Evolutionary conservation across 306 rosid species (phyloP), one percentile per base, ranked within the genome.

Genomic region (Mucuna pruriens): DNA sequence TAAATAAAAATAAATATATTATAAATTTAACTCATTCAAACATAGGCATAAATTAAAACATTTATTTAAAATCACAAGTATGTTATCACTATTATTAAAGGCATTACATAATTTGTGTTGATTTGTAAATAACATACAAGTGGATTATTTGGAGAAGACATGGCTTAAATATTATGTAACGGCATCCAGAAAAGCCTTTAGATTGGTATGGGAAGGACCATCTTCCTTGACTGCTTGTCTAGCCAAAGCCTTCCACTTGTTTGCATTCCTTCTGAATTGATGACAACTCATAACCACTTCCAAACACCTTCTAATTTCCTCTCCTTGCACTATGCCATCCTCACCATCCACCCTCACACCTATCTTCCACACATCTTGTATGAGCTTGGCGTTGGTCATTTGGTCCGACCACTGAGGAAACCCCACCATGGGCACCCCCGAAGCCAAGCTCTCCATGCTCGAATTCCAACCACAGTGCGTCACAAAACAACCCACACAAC

Each of bases 401-500:
- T 90, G 94, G 68, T 90, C 94, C 0, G 76, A 0, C 89, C 85
- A 76, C 1, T 85, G 89, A 2, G 92, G 91, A 78, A 86, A 86
- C 7, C 31, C 88, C 75, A 88, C 88, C 73, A 68, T 4, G 0
- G 92, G 88, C 20, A 86, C 88, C 38, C 92, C 90, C 0, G 70
- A 71, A 1, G 36, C 83, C 33, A 90, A 57, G 54, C 31, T 29
- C 91, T 87, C 94, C 71, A 85, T 1, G 0, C 73, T 81, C 0
- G 92, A 88, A 75, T 90, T 88, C 94, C 92, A 90, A 39, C 94
- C 94, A 16, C 87, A 84, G 1, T 90, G 92, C 1, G 79, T 81
- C 58, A 88, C 22, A 74, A 87, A 90, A 66, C 92, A 90, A 34
- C 89, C 89, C 34, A 84, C 6, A 0, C 87, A 84, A 42, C 66